Percentiles rank a stretch among this genome's conserved stretches.
phyloP scores from a whole-genome alignment of 2,329 filamentous ascomycete species.

The Fusarium tjaetaba region DNA sequence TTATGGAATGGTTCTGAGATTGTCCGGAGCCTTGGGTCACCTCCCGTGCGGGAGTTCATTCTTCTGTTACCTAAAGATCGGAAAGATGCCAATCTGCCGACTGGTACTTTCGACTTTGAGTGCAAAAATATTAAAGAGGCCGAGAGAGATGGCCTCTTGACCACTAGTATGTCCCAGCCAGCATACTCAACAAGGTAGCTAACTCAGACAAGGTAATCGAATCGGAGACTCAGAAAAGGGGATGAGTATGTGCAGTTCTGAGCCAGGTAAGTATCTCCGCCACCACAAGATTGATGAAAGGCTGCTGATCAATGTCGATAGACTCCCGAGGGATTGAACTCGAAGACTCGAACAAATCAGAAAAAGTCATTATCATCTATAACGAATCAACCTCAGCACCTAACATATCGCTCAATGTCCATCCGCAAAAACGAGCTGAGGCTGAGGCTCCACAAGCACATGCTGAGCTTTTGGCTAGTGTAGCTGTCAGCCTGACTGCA shows the following conservation, averaged over 20 bases:
- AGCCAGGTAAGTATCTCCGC: background rate
- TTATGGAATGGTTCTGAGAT: slow-evolving; percentile 56
- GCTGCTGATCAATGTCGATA: too few species aligned
- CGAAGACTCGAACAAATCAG: rapidly evolving
- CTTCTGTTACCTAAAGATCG: background rate
- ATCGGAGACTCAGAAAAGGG: background rate
- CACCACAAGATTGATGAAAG: too few species aligned
- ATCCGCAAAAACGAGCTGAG: rapidly evolving
- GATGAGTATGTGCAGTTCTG: background rate
- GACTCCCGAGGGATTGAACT: background rate
- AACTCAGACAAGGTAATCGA: rapidly evolving
- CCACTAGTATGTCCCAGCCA: rapidly evolving
- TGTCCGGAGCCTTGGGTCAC: slow-evolving; percentile 20
- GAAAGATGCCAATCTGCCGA: too few species aligned
- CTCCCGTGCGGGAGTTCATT: background rate
- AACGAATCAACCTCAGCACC: background rate
- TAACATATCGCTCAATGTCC: background rate
- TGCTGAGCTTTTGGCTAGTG: background rate
- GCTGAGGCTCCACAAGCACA: too few species aligned
- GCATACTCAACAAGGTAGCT: rapidly evolving
- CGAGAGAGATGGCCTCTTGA: background rate
- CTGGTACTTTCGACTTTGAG: background rate
- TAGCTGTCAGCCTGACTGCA: background rate
- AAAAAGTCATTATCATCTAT: background rate
- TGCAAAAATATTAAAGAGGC: background rate